Conservation (phyloP, 257 asterid genomes). For the Primulina tabacum region DNA sequence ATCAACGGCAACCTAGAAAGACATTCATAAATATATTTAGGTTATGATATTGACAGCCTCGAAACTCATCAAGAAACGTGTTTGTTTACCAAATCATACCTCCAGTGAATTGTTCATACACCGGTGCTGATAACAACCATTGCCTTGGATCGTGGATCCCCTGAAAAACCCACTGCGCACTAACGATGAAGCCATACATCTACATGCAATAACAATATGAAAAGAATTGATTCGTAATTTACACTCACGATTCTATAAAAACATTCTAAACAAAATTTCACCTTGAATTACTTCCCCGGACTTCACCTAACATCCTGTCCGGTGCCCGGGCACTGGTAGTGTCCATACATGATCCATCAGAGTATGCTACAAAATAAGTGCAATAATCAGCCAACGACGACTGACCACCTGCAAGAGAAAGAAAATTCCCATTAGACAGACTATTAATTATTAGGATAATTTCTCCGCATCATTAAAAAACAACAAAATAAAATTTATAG, state of each 20-base stretch:
- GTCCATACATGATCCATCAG: conserved; percentile 65
- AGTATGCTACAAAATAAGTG: conserved; percentile 60
- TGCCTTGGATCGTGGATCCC: conserved; percentile 85
- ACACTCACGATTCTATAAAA: not conserved
- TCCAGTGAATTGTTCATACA: conserved; percentile 68
- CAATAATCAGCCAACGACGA: conserved; percentile 66
- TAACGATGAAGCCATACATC: conserved; percentile 91
- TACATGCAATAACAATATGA: conserved; percentile 24
- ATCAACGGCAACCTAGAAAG: conserved; percentile 78
- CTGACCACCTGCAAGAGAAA: conserved; percentile 48
- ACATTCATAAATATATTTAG: conserved; percentile 13
- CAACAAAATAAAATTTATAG: not conserved
- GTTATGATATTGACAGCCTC: not conserved
- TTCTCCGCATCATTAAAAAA: not conserved
- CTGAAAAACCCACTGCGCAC: conserved; percentile 92
- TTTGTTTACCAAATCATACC: conserved; percentile 41
- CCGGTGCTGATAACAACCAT: conserved; percentile 89
- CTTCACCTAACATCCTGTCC: conserved; percentile 64
- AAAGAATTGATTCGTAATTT: not conserved
- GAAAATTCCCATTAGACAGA: not conserved
- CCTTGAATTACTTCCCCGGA: conserved; percentile 57
- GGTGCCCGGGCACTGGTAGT: conserved; percentile 57
- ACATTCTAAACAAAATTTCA: conserved; percentile 15
- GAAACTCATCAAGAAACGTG: conserved; percentile 9
- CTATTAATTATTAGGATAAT: not conserved